Conservation (phyloP, 1,284 basidiomycete species). For the Tilletia caries region DNA sequence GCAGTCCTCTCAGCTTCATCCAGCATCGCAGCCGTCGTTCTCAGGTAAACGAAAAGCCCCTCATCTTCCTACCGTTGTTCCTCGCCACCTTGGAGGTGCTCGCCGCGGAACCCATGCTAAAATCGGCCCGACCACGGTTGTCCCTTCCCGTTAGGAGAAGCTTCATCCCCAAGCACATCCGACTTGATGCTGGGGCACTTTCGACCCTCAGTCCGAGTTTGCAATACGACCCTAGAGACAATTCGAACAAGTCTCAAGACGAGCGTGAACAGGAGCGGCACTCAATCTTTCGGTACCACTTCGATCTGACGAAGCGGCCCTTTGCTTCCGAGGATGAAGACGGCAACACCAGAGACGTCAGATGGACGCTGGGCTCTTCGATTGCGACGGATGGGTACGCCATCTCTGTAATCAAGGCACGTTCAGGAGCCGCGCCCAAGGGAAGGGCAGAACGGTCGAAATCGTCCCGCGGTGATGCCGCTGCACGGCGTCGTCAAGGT, state of each 20-base stretch:
- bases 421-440: not conserved
- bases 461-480: not conserved
- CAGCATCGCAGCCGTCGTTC: too few relatives aligned
- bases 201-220: too few relatives aligned
- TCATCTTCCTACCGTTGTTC: too few relatives aligned
- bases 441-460: too few relatives aligned
- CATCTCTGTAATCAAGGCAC: not conserved
- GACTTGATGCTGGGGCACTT: not conserved
- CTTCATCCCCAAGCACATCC: not conserved
- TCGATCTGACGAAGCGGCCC: not conserved
- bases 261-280: too few relatives aligned
- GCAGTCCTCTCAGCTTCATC: too few relatives aligned
- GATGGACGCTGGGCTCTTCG: not conserved
- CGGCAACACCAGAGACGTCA: not conserved
- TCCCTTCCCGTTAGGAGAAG: not conserved
- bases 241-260: too few relatives aligned
- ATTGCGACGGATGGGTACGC: not conserved
- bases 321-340: not conserved
- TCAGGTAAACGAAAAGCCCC: too few relatives aligned
- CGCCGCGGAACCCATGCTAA: too few relatives aligned
- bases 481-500: not conserved
- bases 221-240: too few relatives aligned
- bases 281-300: too few relatives aligned
- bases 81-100: too few relatives aligned
- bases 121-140: not conserved